phyloP scores from a whole-genome alignment of 1,284 basidiomycete genomes.

The Moniliella sp. region DNA sequence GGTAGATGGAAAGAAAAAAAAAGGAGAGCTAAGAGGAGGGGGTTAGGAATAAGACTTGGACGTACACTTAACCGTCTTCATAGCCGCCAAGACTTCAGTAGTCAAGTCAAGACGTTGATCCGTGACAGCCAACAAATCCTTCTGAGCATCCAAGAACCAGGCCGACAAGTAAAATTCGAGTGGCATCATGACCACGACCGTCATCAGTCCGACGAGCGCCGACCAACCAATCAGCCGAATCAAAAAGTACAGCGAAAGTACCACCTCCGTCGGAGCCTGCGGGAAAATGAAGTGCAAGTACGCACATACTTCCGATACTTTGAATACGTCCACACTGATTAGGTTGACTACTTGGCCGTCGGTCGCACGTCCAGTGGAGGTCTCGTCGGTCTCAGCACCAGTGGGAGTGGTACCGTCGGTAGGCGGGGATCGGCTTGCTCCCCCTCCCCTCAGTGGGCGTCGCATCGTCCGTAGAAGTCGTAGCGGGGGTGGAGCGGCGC shows the following conservation, averaged over 20 bases:
- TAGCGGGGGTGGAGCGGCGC: conserved; percentile 6
- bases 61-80: conserved; percentile 35
- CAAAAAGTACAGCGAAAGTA: conserved; percentile 36
- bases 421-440: neutral
- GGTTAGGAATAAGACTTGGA: conserved; percentile 9
- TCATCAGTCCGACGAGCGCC: conserved; percentile 33
- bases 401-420: conserved; percentile 1
- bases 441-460: neutral
- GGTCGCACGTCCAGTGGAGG: conserved; percentile 19
- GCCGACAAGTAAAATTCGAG: conserved; percentile 33
- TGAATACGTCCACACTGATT: conserved; percentile 41
- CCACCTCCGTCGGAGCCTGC: conserved; percentile 39
- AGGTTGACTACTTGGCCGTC: conserved; percentile 42
- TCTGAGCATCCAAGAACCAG: conserved; percentile 37
- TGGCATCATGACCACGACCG: conserved; percentile 24
- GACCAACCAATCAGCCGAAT: conserved; percentile 40
- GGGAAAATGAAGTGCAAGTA: conserved; percentile 34
- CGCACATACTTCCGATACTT: conserved; percentile 12
- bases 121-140: conserved; percentile 37
- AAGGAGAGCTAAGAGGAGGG: neutral
- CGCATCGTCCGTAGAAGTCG: conserved; percentile 4
- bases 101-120: conserved; percentile 40
- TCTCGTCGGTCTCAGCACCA: conserved; percentile 2
- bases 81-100: conserved; percentile 40
- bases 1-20: too few relatives aligned